These are phyloP conservation scores for Apodospora peruviana DNA, from an alignment of 495 filamentous ascomycete species.

Conservation along the genomic window DNA sequence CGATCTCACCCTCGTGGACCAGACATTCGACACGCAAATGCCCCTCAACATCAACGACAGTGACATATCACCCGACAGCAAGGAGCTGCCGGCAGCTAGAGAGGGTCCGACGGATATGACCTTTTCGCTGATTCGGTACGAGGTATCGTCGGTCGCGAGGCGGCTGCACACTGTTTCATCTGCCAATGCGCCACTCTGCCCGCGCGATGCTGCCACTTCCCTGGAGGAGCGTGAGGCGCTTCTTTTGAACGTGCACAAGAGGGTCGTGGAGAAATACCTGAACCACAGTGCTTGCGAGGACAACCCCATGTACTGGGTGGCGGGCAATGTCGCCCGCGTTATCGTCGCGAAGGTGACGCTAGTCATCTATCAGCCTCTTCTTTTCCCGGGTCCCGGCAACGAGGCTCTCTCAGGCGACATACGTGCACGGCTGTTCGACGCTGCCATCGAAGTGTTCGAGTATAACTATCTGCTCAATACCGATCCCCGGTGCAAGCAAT, in stretches of 20 bases:
- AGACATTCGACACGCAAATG: constrained; percentile 66
- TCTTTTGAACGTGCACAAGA: constrained; percentile 56
- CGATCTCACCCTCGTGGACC: constrained; percentile 65
- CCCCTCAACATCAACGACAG: constrained; percentile 76
- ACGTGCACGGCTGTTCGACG: constrained; percentile 69
- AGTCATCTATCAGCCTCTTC: constrained; percentile 46
- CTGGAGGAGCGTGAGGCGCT: constrained; percentile 57
- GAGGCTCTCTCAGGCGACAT: constrained; percentile 47
- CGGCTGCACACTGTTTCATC: constrained; percentile 34
- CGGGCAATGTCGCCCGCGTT: constrained; percentile 61
- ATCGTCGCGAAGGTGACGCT: constrained; percentile 58
- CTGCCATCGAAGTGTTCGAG: constrained; percentile 71
- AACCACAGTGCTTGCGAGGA: constrained; percentile 50
- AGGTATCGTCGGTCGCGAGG: constrained; percentile 47
- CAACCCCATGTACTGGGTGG: constrained; percentile 64
- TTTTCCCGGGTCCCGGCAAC: constrained; percentile 38
- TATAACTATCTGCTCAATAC: constrained; percentile 58
- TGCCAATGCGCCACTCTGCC: constrained; percentile 21
- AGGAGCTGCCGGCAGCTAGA: constrained; percentile 51
- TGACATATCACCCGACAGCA: constrained; percentile 64
- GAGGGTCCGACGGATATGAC: constrained; percentile 71
- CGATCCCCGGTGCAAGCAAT: constrained; percentile 56
- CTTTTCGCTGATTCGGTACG: constrained; percentile 66
- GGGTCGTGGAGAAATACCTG: constrained; percentile 63
- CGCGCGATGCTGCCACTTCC: constrained; percentile 22